phyloP scores from a whole-genome alignment of 345 rosid genomes.

The Noccaea caerulescens region DNA sequence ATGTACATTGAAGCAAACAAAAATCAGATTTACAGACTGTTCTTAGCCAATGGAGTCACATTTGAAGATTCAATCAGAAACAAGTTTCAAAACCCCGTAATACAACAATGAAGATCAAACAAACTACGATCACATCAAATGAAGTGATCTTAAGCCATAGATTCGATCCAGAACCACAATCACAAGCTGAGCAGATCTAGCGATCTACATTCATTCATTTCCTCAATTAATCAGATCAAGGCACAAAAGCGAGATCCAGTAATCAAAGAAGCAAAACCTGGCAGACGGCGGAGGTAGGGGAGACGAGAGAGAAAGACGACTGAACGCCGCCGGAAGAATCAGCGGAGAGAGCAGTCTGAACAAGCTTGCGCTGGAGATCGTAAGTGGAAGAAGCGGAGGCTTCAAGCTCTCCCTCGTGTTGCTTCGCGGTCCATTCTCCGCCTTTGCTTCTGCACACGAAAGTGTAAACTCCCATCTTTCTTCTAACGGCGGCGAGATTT shows the following conservation, averaged over 20 bases:
- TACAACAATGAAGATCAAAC: not conserved
- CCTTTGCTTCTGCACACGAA: constrained; percentile 69
- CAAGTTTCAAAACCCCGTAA: not conserved
- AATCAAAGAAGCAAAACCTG: constrained; percentile 53
- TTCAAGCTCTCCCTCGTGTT: constrained; percentile 75
- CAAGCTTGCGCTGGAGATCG: constrained; percentile 80
- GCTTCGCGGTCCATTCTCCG: constrained; percentile 75
- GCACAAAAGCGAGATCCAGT: not conserved
- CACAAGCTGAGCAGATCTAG: not conserved
- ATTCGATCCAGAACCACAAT: not conserved
- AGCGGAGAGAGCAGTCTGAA: constrained; percentile 59
- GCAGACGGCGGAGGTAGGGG: constrained; percentile 77
- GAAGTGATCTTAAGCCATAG: not conserved
- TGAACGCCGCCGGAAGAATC: constrained; percentile 80
- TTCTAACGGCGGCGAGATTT: constrained; percentile 34
- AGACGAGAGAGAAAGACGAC: constrained; percentile 74
- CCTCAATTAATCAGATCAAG: too few species aligned
- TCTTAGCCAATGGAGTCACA: not conserved
- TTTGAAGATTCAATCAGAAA: not conserved
- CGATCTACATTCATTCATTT: not conserved
- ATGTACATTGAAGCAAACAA: not conserved
- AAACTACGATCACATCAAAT: not conserved
- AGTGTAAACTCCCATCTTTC: constrained; percentile 68
- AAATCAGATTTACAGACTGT: not conserved
- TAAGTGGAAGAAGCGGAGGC: constrained; percentile 63